Base-by-base conservation (phyloP, 192 early-diverging fungal species). In the Linnemannia elongata region DNA sequence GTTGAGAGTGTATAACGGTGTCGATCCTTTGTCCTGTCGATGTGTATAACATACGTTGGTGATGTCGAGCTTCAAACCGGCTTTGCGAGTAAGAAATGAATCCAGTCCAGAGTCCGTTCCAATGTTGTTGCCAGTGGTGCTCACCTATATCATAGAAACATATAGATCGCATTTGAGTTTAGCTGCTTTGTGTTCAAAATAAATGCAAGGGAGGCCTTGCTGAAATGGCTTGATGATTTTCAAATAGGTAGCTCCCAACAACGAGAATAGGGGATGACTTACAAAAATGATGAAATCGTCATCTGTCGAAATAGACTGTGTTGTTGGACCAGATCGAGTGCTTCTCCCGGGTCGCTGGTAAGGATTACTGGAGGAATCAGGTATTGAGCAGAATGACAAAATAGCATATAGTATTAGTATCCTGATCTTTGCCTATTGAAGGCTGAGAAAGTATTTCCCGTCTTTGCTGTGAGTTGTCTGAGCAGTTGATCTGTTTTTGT, bases 281-380 rank as follows among this genome's bases (percentile, higher is more conserved):
- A 78, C 77, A 78, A 78, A 78, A 47, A 78, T 68, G 22, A 78
- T 39, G 36, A 78, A 49, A 36, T 66, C 36, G 38, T 68, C 77
- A 8, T 69, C 69, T 4, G 36, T 69, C 36, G 66, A 35, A 33
- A 45, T 41, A 35, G 70, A 22, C 15, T 36, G 77, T 30, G 77
- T 15, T n/a, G 77, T 15, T 3, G 63, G 20, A 20, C 22, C 30
- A 35, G 66, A 44, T 78, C 77, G 44, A 4, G 18, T 69, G 36
- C 24, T 70, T 18, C 77, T 57, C 20, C 77, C 68, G 13, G 77
- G 77, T 15, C 77, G 77, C 15, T 78, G 77, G 44, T 78, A 78
- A n/a, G 77, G 77, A 20, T 44, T 52, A 47, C 77, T 78, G 45
- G 27, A 18, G 17, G 20, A 35, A 42, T 24, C 4, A n/a, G 15